These are phyloP conservation scores for Melampsora larici-populina DNA, from an alignment of 1,284 basidiomycete genomes.

Conservation along the genomic window DNA sequence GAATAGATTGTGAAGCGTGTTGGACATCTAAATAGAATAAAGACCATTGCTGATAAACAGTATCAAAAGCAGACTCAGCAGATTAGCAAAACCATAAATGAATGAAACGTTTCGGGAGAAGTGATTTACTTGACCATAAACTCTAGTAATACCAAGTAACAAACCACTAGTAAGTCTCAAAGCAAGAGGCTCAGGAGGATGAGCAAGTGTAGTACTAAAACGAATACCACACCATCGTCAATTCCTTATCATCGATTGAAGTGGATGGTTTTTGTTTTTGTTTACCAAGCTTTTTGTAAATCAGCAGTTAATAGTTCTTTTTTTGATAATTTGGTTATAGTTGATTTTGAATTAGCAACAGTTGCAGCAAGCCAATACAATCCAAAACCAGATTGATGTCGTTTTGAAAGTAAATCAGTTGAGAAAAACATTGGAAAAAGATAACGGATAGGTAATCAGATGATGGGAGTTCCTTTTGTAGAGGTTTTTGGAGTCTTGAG, in stretches of 20 bases:
- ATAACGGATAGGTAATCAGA: no score
- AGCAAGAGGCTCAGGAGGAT: slow-evolving; percentile 41
- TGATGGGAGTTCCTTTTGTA: no score
- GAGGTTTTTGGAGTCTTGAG: no score
- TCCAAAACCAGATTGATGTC: slow-evolving; percentile 32
- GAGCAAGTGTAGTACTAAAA: slow-evolving; percentile 24
- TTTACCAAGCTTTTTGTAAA: slow-evolving; percentile 41
- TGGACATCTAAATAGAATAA: slow-evolving; percentile 36
- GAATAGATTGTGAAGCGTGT: slow-evolving; percentile 33
- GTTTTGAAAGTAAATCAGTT: slow-evolving; percentile 33
- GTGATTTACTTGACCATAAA: slow-evolving; percentile 38
- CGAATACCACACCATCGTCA: no score
- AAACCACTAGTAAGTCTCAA: slow-evolving; percentile 35
- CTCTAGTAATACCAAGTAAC: slow-evolving; percentile 37
- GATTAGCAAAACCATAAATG: background rate
- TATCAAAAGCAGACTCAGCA: background rate
- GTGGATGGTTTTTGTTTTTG: background rate
- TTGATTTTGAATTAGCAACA: slow-evolving; percentile 13
- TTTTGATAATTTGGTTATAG: slow-evolving; percentile 34
- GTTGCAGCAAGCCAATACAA: slow-evolving; percentile 42
- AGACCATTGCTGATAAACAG: slow-evolving; percentile 22
- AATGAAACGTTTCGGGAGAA: background rate
- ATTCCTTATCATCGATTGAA: background rate
- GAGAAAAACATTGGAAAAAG: slow-evolving; percentile 37
- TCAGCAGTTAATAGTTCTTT: slow-evolving; percentile 38